A percentile compares a stretch with the other conserved stretches of the same genome.
phyloP scores from a whole-genome alignment of 345 rosid species.

The Ailanthus altissimus region DNA sequence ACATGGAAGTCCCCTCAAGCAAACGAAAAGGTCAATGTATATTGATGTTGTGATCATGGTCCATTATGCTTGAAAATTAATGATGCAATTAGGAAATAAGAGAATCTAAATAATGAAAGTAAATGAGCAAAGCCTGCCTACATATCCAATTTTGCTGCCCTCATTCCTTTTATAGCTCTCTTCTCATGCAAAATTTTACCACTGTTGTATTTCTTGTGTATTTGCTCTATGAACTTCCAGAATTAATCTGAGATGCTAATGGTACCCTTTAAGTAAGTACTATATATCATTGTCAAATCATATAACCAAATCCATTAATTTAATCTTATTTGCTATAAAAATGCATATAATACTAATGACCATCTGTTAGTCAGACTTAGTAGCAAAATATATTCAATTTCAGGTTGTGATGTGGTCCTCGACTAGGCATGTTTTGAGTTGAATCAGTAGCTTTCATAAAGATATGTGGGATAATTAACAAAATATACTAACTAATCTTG shows the following conservation, averaged over 20 bases:
- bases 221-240: not conserved
- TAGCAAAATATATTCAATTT: too few species aligned
- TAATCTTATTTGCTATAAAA: not conserved
- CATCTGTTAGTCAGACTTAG: not conserved
- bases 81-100: not conserved
- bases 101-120: too few species aligned
- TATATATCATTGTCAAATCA: slow-evolving; percentile 1
- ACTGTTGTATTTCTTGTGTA: not conserved
- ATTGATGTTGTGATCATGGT: too few species aligned
- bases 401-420: too few species aligned
- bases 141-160: slow-evolving; percentile 6
- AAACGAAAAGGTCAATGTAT: too few species aligned
- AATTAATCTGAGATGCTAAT: not conserved
- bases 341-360: not conserved
- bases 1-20: too few species aligned
- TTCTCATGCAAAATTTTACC: not conserved
- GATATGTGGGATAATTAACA: not conserved
- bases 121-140: not conserved
- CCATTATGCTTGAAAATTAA: not conserved
- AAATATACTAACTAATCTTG: not conserved
- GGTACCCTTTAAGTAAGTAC: not conserved
- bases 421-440: too few species aligned
- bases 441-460: not conserved
- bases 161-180: slow-evolving; percentile 20
- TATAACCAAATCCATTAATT: not conserved